A percentile compares a stretch with the other conserved stretches of the same genome.
phyloP scores from a whole-genome alignment of 2,329 filamentous ascomycete species.

The Ascochyta rabiei region DNA sequence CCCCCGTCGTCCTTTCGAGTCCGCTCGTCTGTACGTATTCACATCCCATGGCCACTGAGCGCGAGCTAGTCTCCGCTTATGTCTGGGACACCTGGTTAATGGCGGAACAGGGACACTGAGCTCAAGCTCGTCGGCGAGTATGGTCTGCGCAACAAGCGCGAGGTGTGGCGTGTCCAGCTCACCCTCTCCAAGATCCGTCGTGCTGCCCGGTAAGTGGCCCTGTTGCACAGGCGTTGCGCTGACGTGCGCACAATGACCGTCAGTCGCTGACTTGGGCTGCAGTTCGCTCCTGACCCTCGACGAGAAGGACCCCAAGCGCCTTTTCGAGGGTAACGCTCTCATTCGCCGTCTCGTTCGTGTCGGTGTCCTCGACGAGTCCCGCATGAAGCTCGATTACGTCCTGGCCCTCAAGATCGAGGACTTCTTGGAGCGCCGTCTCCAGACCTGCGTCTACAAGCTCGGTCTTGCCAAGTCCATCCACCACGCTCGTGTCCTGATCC shows the following conservation, averaged over 20 bases:
- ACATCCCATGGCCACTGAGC: constrained; percentile 85
- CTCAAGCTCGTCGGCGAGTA: constrained; percentile 99
- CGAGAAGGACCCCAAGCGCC: constrained; percentile 99
- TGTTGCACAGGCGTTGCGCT: constrained; percentile 13
- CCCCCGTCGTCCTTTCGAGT: constrained; percentile 97
- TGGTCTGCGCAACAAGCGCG: constrained; percentile 99
- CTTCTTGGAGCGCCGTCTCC: constrained; percentile 99
- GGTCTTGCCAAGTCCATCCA: constrained; percentile 99
- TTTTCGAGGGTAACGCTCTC: constrained; percentile 99
- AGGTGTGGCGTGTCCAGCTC: constrained; percentile 99
- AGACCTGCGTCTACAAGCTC: constrained; percentile 99
- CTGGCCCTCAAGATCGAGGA: constrained; percentile 98
- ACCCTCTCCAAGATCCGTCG: constrained; percentile 99
- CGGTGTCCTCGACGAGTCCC: constrained; percentile 99
- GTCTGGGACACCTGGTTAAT: constrained; percentile 80
- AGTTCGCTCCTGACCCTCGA: constrained; percentile 99
- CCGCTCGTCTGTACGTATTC: constrained; percentile 96
- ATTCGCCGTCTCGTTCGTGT: constrained; percentile 99
- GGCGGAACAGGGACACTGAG: constrained; percentile 85
- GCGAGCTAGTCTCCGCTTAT: constrained; percentile 95
- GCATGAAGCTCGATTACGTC: constrained; percentile 99
- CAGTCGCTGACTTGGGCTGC: constrained; percentile 30
- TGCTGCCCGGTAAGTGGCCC: constrained; percentile 87
- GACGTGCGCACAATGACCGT: constrained; percentile 14
- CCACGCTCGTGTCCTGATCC: constrained; percentile 99